Conservation (phyloP, 805 yeast species). For the Brettanomyces nanus region DNA sequence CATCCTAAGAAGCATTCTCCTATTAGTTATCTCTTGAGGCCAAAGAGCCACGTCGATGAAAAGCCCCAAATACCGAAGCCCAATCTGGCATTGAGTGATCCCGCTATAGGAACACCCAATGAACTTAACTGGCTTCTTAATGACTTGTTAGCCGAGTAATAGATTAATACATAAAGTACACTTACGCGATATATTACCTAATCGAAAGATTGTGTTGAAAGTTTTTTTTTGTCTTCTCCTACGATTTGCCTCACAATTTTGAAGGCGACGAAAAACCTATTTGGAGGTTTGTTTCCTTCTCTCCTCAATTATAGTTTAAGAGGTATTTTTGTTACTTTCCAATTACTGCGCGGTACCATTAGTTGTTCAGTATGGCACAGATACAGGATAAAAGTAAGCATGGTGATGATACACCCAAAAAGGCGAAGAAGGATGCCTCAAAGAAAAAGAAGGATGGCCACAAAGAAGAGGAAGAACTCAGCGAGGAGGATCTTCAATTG, state of each 20-base stretch:
- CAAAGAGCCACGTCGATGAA: conserved; percentile 4
- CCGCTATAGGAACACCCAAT: conserved; percentile 38
- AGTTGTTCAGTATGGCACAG: background rate
- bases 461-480: conserved; percentile 64
- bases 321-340: too few species aligned
- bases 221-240: too few species aligned
- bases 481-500: conserved; percentile 87
- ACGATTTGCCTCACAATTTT: too few species aligned
- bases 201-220: too few species aligned
- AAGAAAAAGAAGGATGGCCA: conserved; percentile 11
- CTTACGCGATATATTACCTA: background rate
- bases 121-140: conserved; percentile 67
- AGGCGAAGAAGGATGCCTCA: conserved; percentile 7
- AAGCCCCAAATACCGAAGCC: conserved; percentile 3
- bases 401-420: conserved; percentile 8
- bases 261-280: too few species aligned
- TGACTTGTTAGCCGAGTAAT: conserved; percentile 38
- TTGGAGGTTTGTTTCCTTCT: too few species aligned
- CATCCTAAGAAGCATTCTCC: conserved; percentile 17
- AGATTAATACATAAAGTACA: background rate
- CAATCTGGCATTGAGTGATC: conserved; percentile 20
- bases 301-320: too few species aligned
- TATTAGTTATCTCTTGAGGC: conserved; percentile 22
- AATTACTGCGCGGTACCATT: too few species aligned
- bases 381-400: conserved; percentile 3